These are phyloP conservation scores for Colletotrichum euphorbiae DNA, from an alignment of 2,329 filamentous ascomycete genomes.

Conservation along the genomic window DNA sequence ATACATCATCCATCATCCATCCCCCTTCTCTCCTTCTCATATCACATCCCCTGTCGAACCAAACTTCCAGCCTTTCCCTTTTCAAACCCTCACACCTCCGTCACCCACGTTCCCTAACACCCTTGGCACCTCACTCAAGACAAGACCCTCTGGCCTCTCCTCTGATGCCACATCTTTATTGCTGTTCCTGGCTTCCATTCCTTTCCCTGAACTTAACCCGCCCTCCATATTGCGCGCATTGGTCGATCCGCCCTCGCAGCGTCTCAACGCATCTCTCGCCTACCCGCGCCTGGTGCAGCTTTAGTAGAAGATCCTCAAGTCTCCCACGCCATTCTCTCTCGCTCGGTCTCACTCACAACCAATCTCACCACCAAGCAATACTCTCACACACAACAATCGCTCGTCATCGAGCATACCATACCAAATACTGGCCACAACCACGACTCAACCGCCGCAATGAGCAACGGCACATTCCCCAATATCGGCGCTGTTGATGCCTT, in stretches of 20 bases:
- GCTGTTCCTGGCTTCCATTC: slow-evolving; percentile 32
- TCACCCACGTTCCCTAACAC: slow-evolving; percentile 33
- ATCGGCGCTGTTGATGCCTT: slow-evolving; percentile 68
- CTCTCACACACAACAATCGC: neutral
- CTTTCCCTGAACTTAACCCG: slow-evolving; percentile 36
- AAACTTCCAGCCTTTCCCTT: slow-evolving; percentile 35
- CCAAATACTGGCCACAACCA: slow-evolving; percentile 31
- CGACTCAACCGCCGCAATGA: slow-evolving; percentile 45
- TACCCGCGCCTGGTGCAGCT: slow-evolving; percentile 33
- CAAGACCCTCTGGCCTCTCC: slow-evolving; percentile 18
- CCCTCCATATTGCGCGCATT: slow-evolving; percentile 33
- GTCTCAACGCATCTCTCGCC: slow-evolving; percentile 8
- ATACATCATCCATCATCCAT: neutral
- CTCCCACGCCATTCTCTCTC: neutral
- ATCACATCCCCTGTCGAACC: slow-evolving; percentile 9
- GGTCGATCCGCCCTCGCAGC: slow-evolving; percentile 29
- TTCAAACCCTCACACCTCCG: slow-evolving; percentile 32
- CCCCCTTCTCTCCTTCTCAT: slow-evolving; percentile 9
- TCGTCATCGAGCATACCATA: slow-evolving; percentile 18
- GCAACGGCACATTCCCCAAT: slow-evolving; percentile 51
- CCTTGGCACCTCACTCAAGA: slow-evolving; percentile 2
- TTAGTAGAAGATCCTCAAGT: slow-evolving; percentile 7
- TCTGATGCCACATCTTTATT: slow-evolving; percentile 36
- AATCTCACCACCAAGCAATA: neutral
- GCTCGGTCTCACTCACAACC: neutral